Conservation (phyloP, 1,284 basidiomycete species). For the Microbotryum scabiosae region DNA sequence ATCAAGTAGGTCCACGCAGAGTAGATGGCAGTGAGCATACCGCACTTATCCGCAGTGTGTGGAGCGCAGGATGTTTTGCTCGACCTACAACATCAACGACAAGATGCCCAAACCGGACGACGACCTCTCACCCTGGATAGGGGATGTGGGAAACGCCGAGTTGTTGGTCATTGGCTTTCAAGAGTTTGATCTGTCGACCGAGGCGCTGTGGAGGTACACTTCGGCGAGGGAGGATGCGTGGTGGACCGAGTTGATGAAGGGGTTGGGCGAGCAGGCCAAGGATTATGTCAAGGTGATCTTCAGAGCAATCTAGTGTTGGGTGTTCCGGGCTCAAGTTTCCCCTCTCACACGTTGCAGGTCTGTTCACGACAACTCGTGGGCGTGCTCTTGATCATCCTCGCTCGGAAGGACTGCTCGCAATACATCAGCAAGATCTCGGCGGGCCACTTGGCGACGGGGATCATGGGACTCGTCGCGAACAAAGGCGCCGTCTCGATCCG, state of each 20-base stretch:
- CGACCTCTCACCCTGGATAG: conserved; percentile 11
- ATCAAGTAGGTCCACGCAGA: conserved; percentile 9
- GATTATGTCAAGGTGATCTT: conserved; percentile 18
- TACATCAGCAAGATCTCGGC: conserved; percentile 62
- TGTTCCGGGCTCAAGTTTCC: not conserved
- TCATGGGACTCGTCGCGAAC: conserved; percentile 89
- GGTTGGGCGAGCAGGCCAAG: not conserved
- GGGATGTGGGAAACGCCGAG: conserved; percentile 2
- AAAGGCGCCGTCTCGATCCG: conserved; percentile 46
- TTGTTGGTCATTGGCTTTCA: conserved; percentile 29
- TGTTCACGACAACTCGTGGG: conserved; percentile 86
- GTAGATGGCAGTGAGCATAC: no score
- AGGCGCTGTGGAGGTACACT: conserved; percentile 31
- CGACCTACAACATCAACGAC: conserved; percentile 28
- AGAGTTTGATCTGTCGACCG: conserved; percentile 32
- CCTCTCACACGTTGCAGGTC: conserved; percentile 39
- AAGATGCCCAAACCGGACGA: conserved; percentile 1
- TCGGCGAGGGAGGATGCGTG: conserved; percentile 26
- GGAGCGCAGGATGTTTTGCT: conserved; percentile 10
- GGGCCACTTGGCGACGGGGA: conserved; percentile 78
- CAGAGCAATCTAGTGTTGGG: not conserved
- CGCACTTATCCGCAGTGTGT: not conserved
- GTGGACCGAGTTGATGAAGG: conserved; percentile 20
- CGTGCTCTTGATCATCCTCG: conserved; percentile 77
- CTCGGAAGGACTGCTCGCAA: conserved; percentile 42